Evolutionary conservation across 2,329 filamentous ascomycete genomes (phyloP).

Genomic region (Cladosporium sp.): DNA sequence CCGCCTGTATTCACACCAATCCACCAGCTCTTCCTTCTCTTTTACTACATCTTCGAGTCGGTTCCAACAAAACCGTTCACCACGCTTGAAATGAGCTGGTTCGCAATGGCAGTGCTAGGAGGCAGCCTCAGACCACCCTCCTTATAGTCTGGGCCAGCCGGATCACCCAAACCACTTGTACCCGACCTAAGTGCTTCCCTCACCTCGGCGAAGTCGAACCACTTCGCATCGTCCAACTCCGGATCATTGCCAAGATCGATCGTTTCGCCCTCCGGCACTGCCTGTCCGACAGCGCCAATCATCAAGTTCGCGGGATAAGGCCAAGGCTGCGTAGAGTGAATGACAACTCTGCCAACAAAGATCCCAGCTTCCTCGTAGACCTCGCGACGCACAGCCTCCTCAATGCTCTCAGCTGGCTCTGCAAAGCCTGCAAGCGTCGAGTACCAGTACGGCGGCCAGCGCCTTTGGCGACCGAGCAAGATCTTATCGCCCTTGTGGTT

Average conservation of each 20-base stretch:
- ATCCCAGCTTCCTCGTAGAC: constrained; percentile 50
- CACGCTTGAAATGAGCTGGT: constrained; percentile 79
- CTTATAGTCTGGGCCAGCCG: constrained; percentile 62
- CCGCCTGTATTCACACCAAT: constrained; percentile 11
- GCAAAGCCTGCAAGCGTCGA: constrained; percentile 66
- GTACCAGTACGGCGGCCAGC: constrained; percentile 83
- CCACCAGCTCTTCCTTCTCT: neutral
- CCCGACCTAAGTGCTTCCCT: constrained; percentile 66
- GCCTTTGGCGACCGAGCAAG: constrained; percentile 78
- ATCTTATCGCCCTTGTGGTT: constrained; percentile 72
- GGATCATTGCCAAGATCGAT: constrained; percentile 84
- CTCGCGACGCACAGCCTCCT: constrained; percentile 49
- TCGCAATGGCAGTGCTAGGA: constrained; percentile 83
- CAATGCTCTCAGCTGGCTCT: constrained; percentile 48
- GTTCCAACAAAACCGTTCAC: constrained; percentile 66
- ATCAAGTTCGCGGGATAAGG: constrained; percentile 52
- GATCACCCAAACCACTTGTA: constrained; percentile 63
- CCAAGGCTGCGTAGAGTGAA: constrained; percentile 51
- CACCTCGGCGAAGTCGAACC: constrained; percentile 81
- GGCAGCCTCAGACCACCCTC: constrained; percentile 77
- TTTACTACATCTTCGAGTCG: constrained; percentile 39
- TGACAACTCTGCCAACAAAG: constrained; percentile 46
- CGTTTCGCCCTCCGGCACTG: constrained; percentile 68
- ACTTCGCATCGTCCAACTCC: constrained; percentile 83
- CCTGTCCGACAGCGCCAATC: constrained; percentile 75